Conservation (phyloP, 2,329 filamentous ascomycete genomes). For the Fusarium sp. region DNA sequence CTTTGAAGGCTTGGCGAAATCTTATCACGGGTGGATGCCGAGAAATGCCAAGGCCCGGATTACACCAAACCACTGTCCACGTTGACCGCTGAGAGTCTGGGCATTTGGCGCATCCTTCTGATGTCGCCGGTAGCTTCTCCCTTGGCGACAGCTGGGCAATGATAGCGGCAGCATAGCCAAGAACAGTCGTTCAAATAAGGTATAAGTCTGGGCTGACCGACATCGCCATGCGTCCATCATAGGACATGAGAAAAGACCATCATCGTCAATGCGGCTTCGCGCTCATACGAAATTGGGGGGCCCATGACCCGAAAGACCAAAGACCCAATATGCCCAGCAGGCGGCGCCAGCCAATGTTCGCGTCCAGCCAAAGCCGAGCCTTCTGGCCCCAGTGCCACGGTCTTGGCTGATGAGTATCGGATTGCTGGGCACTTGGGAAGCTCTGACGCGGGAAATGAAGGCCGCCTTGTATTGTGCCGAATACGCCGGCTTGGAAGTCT, state of each 20-base stretch:
- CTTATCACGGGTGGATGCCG: slow-evolving; percentile 48
- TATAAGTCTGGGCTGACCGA: slow-evolving; percentile 10
- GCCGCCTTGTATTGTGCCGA: slow-evolving; percentile 43
- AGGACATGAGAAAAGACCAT: slow-evolving; percentile 21
- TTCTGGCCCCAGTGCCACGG: slow-evolving; percentile 41
- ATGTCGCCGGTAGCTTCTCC: neutral
- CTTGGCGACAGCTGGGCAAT: slow-evolving; percentile 5
- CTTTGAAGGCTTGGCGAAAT: slow-evolving; percentile 49
- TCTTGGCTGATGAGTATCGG: slow-evolving; percentile 43
- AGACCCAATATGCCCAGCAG: slow-evolving; percentile 27
- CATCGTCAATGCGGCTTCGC: slow-evolving; percentile 12
- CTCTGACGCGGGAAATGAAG: slow-evolving; percentile 42
- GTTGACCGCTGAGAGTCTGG: slow-evolving; percentile 45
- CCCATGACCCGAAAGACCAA: slow-evolving; percentile 22
- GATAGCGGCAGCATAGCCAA: neutral
- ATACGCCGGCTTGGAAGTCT: slow-evolving; percentile 44
- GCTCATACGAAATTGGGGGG: slow-evolving; percentile 8
- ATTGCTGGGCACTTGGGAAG: slow-evolving; percentile 35
- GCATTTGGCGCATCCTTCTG: slow-evolving; percentile 30
- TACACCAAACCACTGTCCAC: slow-evolving; percentile 46
- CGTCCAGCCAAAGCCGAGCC: slow-evolving; percentile 32
- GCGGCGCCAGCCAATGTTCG: slow-evolving; percentile 34
- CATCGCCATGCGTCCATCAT: slow-evolving; percentile 10
- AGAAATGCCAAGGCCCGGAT: slow-evolving; percentile 48
- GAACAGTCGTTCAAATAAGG: slow-evolving; percentile 10